Evolutionary conservation across 495 filamentous ascomycete species (phyloP).

Genomic region (Podospora fimiseda): DNA sequence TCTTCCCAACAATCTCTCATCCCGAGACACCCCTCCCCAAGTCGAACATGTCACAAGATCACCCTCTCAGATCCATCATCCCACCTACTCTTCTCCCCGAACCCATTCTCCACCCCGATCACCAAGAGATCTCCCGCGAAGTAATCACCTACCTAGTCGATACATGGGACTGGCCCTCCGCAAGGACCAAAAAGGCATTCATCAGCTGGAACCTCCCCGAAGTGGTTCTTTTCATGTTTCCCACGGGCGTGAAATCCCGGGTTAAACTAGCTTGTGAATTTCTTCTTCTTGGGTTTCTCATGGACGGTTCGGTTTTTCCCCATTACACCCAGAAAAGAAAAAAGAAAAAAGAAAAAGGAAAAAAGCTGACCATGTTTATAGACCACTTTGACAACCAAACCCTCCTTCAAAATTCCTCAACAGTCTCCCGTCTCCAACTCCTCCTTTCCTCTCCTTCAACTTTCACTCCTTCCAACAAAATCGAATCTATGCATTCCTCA

Average conservation of each 20-base stretch:
- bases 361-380: background rate
- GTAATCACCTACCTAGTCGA: slow-evolving; percentile 19
- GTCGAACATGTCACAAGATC: too few species aligned
- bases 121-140: slow-evolving; percentile 15
- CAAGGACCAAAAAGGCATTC: slow-evolving; percentile 15
- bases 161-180: slow-evolving; percentile 18
- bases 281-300: slow-evolving; percentile 19
- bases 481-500: slow-evolving; percentile 14
- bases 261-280: slow-evolving; percentile 20
- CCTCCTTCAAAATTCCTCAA: slow-evolving; percentile 5
- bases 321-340: too few species aligned
- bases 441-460: slow-evolving; percentile 11
- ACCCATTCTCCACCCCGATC: slow-evolving; percentile 11
- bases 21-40: too few species aligned
- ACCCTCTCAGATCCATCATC: slow-evolving; percentile 12
- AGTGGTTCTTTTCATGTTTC: slow-evolving; percentile 20
- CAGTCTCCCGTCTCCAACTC: slow-evolving; percentile 8
- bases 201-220: slow-evolving; percentile 18
- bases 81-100: slow-evolving; percentile 6
- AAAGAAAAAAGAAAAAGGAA: too few species aligned
- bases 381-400: slow-evolving; percentile 16
- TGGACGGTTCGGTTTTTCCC: slow-evolving; percentile 19
- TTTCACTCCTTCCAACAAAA: slow-evolving; percentile 4
- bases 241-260: slow-evolving; percentile 15
- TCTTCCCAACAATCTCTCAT: too few species aligned